Conservation (phyloP, 2,329 filamentous ascomycete species). For the Fusarium bulbicola region DNA sequence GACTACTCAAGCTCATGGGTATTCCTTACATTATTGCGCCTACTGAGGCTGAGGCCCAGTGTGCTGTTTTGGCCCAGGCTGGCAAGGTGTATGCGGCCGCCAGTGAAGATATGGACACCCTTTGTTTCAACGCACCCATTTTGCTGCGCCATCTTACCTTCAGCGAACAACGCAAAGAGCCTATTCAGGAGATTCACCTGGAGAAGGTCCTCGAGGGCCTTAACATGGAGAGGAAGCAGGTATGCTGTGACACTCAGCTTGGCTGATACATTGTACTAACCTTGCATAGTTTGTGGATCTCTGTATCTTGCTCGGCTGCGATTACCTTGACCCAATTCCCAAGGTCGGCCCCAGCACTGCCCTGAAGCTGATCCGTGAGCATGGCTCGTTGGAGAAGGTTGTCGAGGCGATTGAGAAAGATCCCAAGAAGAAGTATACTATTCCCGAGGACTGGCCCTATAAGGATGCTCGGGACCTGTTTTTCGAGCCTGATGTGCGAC, state of each 20-base stretch:
- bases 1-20: constrained; percentile 91
- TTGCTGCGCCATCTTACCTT: constrained; percentile 93
- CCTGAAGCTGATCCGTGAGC: constrained; percentile 91
- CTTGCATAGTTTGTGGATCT: constrained; percentile 86
- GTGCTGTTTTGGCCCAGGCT: constrained; percentile 85
- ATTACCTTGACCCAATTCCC: constrained; percentile 96
- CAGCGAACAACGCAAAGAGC: constrained; percentile 96
- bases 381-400: constrained; percentile 87
- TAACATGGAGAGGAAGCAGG: constrained; percentile 87
- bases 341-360: constrained; percentile 93
- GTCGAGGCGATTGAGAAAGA: constrained; percentile 82
- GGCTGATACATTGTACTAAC: constrained; percentile 11
- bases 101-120: constrained; percentile 98
- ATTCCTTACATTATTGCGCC: constrained; percentile 95
- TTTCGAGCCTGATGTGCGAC: constrained; percentile 86
- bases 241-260: constrained; percentile 47
- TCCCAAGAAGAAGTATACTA: constrained; percentile 78
- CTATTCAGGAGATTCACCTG: constrained; percentile 93
- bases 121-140: constrained; percentile 94
- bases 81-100: constrained; percentile 97
- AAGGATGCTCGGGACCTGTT: constrained; percentile 91
- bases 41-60: constrained; percentile 97
- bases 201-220: constrained; percentile 88
- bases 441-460: constrained; percentile 98
- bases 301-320: constrained; percentile 96